phyloP scores from a whole-genome alignment of 306 rosid species.

The Ammopiptanthus mongolicus region DNA sequence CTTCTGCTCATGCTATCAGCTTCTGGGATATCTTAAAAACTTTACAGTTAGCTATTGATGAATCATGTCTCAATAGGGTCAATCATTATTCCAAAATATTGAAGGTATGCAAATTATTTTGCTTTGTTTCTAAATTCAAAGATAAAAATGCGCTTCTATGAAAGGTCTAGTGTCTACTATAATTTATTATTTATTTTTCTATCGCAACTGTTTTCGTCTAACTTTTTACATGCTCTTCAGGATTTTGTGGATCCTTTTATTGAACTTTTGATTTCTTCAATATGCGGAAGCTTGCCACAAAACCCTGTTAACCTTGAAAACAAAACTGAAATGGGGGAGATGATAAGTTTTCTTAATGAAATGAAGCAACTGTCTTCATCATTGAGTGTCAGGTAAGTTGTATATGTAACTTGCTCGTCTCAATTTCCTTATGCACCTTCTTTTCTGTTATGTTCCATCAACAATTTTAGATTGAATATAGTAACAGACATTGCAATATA shows the following conservation, averaged over 20 bases:
- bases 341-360: too few relatives aligned
- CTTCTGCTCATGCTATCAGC: too few relatives aligned
- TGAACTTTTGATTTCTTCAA: not conserved
- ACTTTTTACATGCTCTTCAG: not conserved
- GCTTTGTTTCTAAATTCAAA: not conserved
- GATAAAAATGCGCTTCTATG: not conserved
- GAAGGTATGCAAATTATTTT: conserved; percentile 8
- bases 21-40: too few relatives aligned
- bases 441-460: not conserved
- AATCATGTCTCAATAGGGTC: too few relatives aligned
- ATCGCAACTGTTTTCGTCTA: not conserved
- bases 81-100: too few relatives aligned
- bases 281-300: too few relatives aligned
- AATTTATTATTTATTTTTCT: not conserved
- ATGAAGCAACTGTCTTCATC: too few relatives aligned
- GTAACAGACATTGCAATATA: too few relatives aligned
- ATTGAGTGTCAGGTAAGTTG: conserved; percentile 28
- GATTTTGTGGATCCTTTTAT: not conserved
- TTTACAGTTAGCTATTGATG: too few relatives aligned
- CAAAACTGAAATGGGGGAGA: too few relatives aligned
- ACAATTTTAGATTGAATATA: not conserved
- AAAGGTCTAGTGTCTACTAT: not conserved
- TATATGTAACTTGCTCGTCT: not conserved
- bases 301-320: too few relatives aligned
- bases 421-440: not conserved